Evolutionary conservation across 2,329 filamentous ascomycete species (phyloP), one percentile per base, ranked within the genome.

Genomic region (Cladophialophora carrionii): DNA sequence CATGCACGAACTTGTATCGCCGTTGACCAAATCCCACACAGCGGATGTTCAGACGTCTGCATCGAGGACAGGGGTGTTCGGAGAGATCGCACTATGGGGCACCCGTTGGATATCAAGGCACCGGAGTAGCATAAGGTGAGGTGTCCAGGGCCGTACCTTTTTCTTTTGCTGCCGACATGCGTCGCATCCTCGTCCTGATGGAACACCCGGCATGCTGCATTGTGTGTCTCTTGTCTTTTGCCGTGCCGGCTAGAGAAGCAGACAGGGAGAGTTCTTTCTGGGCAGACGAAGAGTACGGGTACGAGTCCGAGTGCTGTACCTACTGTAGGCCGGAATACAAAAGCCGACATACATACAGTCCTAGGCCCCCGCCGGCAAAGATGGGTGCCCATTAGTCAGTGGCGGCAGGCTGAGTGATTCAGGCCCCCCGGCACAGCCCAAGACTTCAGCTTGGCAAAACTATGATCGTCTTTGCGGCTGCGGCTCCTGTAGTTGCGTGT

Each of bases 101-200:
- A 51, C 22, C 8, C 4, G 24, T 51, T 51, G 10, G 54, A 37
- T 22, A 24, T 32, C 20, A 20, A n/a, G n/a, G 24, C 3, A n/a
- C 12, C 6, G 22, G n/a, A 29, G 14, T 12, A 7, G 17, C 17
- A 17, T 8, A 6, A 7, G 37, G 17, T 4, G n/a, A 34, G 29
- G n/a, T 20, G 20, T 41, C 58, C 22, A 26, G 20, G 8, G 32
- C 26, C 31, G 31, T 72, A 82, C 82, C 79, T 84, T 84, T 73
- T 84, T 84, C 78, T 84, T 84, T 67, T 82, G 80, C 67, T 78
- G 81, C 37, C 81, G 78, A 69, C 82, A 84, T 14, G 76, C 80
- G 62, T 84, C 80, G 67, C 82, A 84, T 37, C 80, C 82, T 63
- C 79, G 78, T 57, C 80, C 79, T 8, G 80, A 80, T 24, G 83